These are phyloP conservation scores for Ceratobasidium sp. DNA, from an alignment of 1,284 basidiomycete genomes.

Conservation along the genomic window DNA sequence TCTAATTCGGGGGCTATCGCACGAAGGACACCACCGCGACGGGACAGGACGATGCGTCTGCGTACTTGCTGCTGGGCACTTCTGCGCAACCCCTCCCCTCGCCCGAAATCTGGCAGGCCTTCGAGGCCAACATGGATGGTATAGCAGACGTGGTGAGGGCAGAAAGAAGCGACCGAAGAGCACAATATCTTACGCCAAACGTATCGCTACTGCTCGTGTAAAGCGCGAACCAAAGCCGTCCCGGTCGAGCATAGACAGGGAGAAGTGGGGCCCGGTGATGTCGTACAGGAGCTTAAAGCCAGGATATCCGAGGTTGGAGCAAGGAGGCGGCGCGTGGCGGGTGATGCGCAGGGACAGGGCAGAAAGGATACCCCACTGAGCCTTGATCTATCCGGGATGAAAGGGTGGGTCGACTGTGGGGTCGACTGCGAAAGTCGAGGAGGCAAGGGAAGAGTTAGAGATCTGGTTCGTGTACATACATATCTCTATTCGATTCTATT, in stretches of 20 bases:
- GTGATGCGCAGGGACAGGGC: neutral
- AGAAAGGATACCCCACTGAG: neutral
- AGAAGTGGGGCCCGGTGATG: conserved; percentile 78
- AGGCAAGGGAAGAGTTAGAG: neutral
- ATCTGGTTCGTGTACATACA: conserved; percentile 32
- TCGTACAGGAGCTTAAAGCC: conserved; percentile 84
- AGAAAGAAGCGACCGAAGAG: conserved; percentile 54
- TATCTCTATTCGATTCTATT: neutral
- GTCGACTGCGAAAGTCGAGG: conserved; percentile 5
- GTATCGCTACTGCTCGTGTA: conserved; percentile 71
- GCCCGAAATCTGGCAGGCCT: conserved; percentile 80
- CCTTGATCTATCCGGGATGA: conserved; percentile 8
- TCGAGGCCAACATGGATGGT: conserved; percentile 70
- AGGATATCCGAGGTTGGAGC: conserved; percentile 87
- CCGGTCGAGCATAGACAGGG: conserved; percentile 11
- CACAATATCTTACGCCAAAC: conserved; percentile 77
- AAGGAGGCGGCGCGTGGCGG: conserved; percentile 67
- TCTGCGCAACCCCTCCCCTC: conserved; percentile 68
- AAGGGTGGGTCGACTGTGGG: neutral
- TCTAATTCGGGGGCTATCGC: no score
- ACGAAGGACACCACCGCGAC: no score
- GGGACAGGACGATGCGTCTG: conserved; percentile 66
- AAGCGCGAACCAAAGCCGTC: conserved; percentile 61
- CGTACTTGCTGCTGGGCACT: conserved; percentile 67
- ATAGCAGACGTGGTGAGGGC: conserved; percentile 39